Evolutionary conservation across 805 yeast genomes (phyloP).

Genomic region (Cyberlindnera misumaiensis): DNA sequence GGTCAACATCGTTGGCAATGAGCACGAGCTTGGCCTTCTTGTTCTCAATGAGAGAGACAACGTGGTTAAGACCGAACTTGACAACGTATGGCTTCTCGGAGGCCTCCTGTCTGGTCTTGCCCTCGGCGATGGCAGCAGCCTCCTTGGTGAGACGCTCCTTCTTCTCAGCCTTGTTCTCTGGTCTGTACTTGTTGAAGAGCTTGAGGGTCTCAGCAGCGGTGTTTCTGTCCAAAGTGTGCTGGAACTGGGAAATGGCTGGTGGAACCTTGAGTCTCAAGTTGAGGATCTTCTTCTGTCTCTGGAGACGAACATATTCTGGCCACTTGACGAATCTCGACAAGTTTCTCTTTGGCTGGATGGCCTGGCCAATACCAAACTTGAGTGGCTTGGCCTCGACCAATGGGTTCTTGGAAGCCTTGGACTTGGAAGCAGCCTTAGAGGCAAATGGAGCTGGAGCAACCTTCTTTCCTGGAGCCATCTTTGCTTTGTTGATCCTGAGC

Average conservation of each 20-base stretch:
- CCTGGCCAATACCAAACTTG: slow-evolving; percentile 96
- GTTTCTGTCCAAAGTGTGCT: slow-evolving; percentile 95
- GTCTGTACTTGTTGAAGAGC: slow-evolving; percentile 98
- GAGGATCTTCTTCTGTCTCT: slow-evolving; percentile 97
- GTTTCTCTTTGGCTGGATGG: slow-evolving; percentile 91
- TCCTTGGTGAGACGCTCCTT: slow-evolving; percentile 98
- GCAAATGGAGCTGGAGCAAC: slow-evolving; percentile 99
- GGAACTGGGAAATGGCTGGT: slow-evolving; percentile 96
- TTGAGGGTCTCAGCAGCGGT: slow-evolving; percentile 96
- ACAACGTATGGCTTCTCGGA: slow-evolving; percentile 95
- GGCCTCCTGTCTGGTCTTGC: slow-evolving; percentile 94
- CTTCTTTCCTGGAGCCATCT: slow-evolving; percentile 46
- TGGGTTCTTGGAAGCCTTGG: slow-evolving; percentile 70
- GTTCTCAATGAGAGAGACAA: slow-evolving; percentile 94
- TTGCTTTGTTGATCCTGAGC: slow-evolving; percentile 23
- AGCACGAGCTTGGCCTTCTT: slow-evolving; percentile 96
- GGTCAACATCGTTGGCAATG: slow-evolving; percentile 99
- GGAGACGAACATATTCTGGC: slow-evolving; percentile 98
- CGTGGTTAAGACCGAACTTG: slow-evolving; percentile 99
- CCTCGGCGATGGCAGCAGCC: slow-evolving; percentile 98
- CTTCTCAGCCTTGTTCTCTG: slow-evolving; percentile 96
- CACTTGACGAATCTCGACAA: slow-evolving; percentile 96
- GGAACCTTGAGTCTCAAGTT: slow-evolving; percentile 97
- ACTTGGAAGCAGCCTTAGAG: slow-evolving; percentile 55
- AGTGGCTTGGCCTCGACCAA: slow-evolving; percentile 84